Evolutionary conservation across 495 filamentous ascomycete species (phyloP).

Genomic region (Xylaria sp.): DNA sequence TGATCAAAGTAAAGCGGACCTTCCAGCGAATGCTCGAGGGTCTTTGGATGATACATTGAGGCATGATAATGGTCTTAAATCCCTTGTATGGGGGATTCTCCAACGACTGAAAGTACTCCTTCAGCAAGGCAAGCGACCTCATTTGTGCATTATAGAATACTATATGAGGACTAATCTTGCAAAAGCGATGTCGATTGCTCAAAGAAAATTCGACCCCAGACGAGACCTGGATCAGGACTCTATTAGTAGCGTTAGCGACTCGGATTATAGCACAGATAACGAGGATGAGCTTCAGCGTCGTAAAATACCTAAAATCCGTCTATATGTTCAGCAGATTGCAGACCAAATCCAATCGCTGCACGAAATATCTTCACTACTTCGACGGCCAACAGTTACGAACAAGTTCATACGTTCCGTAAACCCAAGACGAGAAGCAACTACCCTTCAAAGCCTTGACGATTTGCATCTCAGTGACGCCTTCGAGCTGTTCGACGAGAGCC

Average conservation of each 20-base stretch:
- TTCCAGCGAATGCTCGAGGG: background rate
- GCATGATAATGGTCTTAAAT: slow-evolving; percentile 2
- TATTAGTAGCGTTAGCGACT: slow-evolving; percentile 9
- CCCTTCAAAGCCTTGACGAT: no score
- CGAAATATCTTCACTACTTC: slow-evolving; percentile 3
- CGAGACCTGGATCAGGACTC: slow-evolving; percentile 1
- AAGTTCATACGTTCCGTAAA: background rate
- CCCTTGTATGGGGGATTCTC: background rate
- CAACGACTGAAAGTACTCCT: background rate
- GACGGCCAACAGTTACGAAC: slow-evolving; percentile 3
- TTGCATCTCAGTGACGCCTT: no score
- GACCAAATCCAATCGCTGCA: background rate
- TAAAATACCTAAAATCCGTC: background rate
- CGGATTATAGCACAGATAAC: slow-evolving; percentile 8
- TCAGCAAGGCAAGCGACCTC: background rate
- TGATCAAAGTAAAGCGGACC: slow-evolving; percentile 17
- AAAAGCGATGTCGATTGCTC: background rate
- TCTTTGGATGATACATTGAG: slow-evolving; percentile 1
- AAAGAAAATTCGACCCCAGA: background rate
- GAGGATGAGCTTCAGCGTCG: background rate
- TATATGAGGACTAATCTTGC: background rate
- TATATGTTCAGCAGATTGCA: background rate
- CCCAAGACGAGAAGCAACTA: no score
- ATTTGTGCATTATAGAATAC: background rate
- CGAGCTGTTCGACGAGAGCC: no score